Evolutionary conservation across 495 filamentous ascomycete species (phyloP), one percentile per base, ranked within the genome.

Genomic region (Pseudotulostoma volvatum): DNA sequence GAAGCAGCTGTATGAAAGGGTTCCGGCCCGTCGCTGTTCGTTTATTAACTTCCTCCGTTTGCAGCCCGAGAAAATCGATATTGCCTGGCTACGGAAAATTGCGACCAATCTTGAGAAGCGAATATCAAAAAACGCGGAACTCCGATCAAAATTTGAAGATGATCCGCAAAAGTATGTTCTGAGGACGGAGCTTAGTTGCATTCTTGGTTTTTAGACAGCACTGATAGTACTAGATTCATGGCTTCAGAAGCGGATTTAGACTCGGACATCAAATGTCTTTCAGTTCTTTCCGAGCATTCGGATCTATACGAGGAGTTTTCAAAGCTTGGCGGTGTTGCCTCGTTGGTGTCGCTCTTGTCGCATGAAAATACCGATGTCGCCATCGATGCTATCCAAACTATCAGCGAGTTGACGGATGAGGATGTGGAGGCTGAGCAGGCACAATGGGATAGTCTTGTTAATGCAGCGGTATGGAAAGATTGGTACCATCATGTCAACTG

Each of bases 321-420:
- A 9, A 78, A 76, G 37, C 54, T 93, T 38, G 90, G 85, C 18
- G 80, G 78, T 42, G 76, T 78, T 0, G 76, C 57, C 0, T 82
- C 77, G 13, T 58, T 99, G 39, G 81, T 93, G 1, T 70, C 75
- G 1, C 55, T 99, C 36, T 60, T 99, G 18, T 77, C 88, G 4
- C 90, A 96, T 52, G 90, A 99, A 49, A 99, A 99, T 57, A 84
- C 87, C 1, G 90, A 99, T 56, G 93, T 99, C 44, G 86, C 90
- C 4, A 93, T 95, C 44, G 84, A 79, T 48, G 81, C 77, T 0
- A 75, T 95, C 3, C 84, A 96, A 53, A 86, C 94, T 31, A 77
- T 99, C 38, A 74, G 73, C 42, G 90, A 99, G 65, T 59, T 99
- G 45, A 93, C 84, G 13, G 90, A 94, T 51, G 88, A 96, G 51